Conservation (phyloP, 371 early-diverging fungal species). For the Rhizomucor pusillus region DNA sequence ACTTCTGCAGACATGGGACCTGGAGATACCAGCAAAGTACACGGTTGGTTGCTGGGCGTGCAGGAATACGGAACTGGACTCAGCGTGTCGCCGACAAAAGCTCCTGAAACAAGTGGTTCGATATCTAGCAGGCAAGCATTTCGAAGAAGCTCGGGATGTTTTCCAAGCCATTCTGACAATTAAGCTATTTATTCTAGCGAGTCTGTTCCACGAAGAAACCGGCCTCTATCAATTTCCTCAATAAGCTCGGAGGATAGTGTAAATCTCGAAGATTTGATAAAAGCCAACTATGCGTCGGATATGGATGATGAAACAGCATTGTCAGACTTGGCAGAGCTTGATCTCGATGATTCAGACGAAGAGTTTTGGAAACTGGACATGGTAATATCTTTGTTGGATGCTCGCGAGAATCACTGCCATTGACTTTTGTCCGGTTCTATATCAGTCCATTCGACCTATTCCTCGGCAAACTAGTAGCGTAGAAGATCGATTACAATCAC, state of each 20-base stretch:
- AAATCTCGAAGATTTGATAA: conserved; percentile 43
- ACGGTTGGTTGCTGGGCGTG: conserved; percentile 23
- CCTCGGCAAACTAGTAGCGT: background rate
- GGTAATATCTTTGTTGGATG: conserved; percentile 11
- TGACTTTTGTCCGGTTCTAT: background rate
- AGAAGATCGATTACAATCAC: conserved; percentile 1
- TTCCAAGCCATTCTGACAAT: background rate
- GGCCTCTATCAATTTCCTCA: conserved; percentile 36
- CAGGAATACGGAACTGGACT: conserved; percentile 10
- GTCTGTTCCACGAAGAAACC: conserved; percentile 8
- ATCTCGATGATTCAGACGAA: conserved; percentile 45
- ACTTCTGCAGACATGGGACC: no score
- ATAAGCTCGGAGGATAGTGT: conserved; percentile 46
- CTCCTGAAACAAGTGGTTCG: background rate
- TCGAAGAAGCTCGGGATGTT: background rate
- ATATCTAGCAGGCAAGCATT: background rate
- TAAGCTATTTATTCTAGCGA: background rate
- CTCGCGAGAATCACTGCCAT: background rate
- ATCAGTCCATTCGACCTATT: background rate
- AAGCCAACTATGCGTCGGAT: conserved; percentile 34
- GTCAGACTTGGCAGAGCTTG: conserved; percentile 31
- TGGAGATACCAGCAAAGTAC: conserved; percentile 8
- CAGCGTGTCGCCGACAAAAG: no score
- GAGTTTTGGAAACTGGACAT: conserved; percentile 47
- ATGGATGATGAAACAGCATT: conserved; percentile 46